Base-by-base conservation (phyloP, 306 rosid genomes). In the Sicyos edulis region DNA sequence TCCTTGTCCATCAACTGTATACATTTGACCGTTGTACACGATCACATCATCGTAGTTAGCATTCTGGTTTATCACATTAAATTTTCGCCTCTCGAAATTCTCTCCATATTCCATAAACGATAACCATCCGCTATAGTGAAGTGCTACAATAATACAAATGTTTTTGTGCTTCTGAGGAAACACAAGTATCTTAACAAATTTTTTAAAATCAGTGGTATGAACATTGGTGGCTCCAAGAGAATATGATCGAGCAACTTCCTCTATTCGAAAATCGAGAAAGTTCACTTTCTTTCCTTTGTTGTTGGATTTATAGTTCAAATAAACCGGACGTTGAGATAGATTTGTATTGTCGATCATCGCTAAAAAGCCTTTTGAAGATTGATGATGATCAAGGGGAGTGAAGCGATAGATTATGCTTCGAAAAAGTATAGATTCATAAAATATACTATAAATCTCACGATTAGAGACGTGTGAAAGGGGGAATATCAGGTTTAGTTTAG, bases 1-100 rank as follows among this genome's bases (percentile, higher is more conserved):
- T 0, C 96, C 97, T 87, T 79, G 79, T 29, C 62, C 76, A 61
- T 89, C 88, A 16, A 88, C 83, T 6, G 84, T 93, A 69, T 83
- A 87, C 17, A 26, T 26, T 26, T 26, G 29, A 26, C 29, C 29
- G 29, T 26, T 26, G 29, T 26, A 26, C 29, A 26, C 77, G 49
- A 82, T 78, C 16, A 89, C 63, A 79, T 89, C 97, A 57, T 87
- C 86, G 26, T 78, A 86, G 74, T 75, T 74, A 49, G 54, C 71
- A 16, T 71, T 76, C 40, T 54, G 57, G 37, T 78, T 81, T 29
- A 91, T 68, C 4, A 54, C 79, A 0, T 72, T 79, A 64, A 87
- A 74, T 2, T 53, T 79, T 22, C 17, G 76, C 0, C 14, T 11
- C 14, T 2, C 2, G 87, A 32, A 32, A 5, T 5, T 32, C 37